Evolutionary conservation across 805 yeast genomes (phyloP), one percentile per base, ranked within the genome.

Genomic region (Starmerella scarabaei): DNA sequence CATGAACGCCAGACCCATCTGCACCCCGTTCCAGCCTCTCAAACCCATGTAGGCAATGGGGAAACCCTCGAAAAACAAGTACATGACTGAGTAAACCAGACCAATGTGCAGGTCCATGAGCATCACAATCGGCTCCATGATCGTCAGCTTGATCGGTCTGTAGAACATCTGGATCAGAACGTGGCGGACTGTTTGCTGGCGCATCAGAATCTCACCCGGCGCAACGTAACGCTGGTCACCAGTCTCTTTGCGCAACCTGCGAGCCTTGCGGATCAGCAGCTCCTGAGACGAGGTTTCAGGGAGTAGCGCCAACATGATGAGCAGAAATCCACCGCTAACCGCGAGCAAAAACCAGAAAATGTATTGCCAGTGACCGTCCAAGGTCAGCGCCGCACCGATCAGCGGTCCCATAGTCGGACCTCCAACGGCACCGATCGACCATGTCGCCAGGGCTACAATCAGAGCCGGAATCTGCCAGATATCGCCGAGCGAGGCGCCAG

Each of bases 341-440:
- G 67, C 64, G 41, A 63, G 48, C 49, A 68, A 44, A 36, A 69
- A 59, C 77, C 78, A 72, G 51, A 72, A 71, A 7, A 68, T 56
- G 69, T 69, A 72, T 52, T 75, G 65, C 77, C 76, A 73, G 47
- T 53, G 56, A 47, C 71, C 61, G 20, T 28, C 31, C 37, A 43
- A 67, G 4, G 62, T 59, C 51, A 75, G 59, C 5, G 67, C 65
- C 8, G 74, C 69, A 30, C 80, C 79, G 36, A 75, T 51, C 3
- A 75, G 50, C 1, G 80, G 80, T 14, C 77, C 79, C 18, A 70
- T 35, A 5, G 66, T 61, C 1, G 77, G 77, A 11, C 78, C 80
- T 35, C 65, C 58, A 28, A 68, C 69, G 1, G 73, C 71, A 37
- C 71, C 74, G 21, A 67, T 47, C 16, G 73, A 61, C 78, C 79